Base-by-base conservation (phyloP, 352 stramenopile genomes). In the Phytophthora palmivora region DNA sequence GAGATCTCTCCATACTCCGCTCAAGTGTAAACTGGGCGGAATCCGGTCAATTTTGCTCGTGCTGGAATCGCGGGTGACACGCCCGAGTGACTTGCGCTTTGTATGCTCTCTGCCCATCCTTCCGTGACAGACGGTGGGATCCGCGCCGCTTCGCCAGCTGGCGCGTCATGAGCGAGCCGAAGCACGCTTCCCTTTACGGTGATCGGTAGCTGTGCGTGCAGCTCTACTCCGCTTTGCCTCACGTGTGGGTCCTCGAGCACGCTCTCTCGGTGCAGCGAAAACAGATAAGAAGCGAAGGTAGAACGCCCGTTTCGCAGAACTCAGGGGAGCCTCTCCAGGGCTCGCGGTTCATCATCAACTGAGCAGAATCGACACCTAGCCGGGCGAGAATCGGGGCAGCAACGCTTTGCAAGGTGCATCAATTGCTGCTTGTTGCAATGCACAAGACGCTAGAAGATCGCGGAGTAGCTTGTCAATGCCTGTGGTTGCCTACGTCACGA, bases 71-170 rank as follows among this genome's bases (percentile, higher is more conserved):
- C 30, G 54, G 43, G 41, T 52, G 41, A 63, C 49, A 72, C 57
- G 38, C 42, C 12, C 33, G 11, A 15, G 10, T 50, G 30, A 64
- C 46, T 67, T 67, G 49, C 14, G 2, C 18, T 67, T 46, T 66
- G 53, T 63, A 70, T 52, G 21, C 4, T 3, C 4, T 3, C 39
- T 16, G 6, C 59, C 48, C 39, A 63, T 67, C 60, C 52, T 65
- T 58, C 52, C 46, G 44, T 58, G 53, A 62, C 65, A 74, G 65
- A 53, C 47, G 58, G 63, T 68, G 44, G 63, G 32, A 37, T 16
- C 32, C 39, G 39, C 16, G 32, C 37, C 37, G 34, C 34, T 58
- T 42, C 58, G 24, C 24, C 24, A 47, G 37, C 38, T 66, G 58
- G 50, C 26, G 42, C 41, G 38, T 41, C 42, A 50, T 55, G 36